Evolutionary conservation across 2,329 filamentous ascomycete genomes (phyloP).

Genomic region (Colletotrichum sp.): DNA sequence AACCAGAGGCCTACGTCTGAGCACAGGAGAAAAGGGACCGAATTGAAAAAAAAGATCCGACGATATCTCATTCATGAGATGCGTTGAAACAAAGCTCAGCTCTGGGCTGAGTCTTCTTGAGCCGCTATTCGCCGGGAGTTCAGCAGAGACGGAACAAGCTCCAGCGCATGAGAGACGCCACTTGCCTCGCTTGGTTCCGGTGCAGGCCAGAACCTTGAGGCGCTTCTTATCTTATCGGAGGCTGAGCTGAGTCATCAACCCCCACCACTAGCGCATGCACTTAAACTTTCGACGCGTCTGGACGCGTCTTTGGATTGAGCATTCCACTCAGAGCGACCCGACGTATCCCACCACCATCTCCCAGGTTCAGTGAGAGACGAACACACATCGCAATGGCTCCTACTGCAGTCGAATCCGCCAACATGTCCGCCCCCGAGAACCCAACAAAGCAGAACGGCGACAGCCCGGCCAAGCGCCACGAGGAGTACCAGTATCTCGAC

Average conservation of each 20-base stretch:
- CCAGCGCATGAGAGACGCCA: slow-evolving; percentile 1
- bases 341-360: background rate
- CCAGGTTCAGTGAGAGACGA: background rate
- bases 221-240: background rate
- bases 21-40: background rate
- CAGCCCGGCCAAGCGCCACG: slow-evolving; percentile 54
- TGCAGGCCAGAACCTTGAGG: background rate
- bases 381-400: slow-evolving; percentile 1
- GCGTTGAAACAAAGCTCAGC: slow-evolving; percentile 16
- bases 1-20: background rate
- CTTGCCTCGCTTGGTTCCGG: background rate
- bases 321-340: background rate
- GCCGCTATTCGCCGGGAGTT: background rate
- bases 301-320: slow-evolving; percentile 2
- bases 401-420: background rate
- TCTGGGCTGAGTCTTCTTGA: background rate
- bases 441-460: slow-evolving; percentile 2
- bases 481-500: slow-evolving; percentile 93
- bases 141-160: slow-evolving; percentile 12
- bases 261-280: background rate
- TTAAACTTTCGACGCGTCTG: slow-evolving; percentile 11
- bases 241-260: slow-evolving; percentile 1
- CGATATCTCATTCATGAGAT: background rate
- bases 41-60: background rate
- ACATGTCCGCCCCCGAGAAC: background rate